A percentile compares a stretch with the other conserved stretches of the same genome.
phyloP scores from a whole-genome alignment of 2,329 filamentous ascomycete genomes.

The Dothistroma pini region DNA sequence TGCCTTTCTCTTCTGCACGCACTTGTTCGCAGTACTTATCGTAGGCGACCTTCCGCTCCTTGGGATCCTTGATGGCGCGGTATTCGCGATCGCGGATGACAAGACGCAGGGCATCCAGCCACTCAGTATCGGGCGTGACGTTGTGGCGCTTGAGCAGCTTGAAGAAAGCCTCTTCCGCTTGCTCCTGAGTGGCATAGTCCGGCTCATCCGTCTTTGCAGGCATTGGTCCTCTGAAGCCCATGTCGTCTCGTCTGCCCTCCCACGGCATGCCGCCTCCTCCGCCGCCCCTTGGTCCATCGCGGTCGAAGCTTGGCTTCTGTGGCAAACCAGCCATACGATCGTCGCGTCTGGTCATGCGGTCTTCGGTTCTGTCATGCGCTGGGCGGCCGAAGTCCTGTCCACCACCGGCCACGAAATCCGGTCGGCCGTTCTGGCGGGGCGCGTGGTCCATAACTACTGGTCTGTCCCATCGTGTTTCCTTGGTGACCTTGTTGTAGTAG shows the following conservation, averaged over 20 bases:
- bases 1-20: constrained; percentile 87
- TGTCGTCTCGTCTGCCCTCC: constrained; percentile 31
- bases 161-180: constrained; percentile 88
- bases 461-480: constrained; percentile 93
- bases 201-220: constrained; percentile 46
- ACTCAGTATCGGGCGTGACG: constrained; percentile 87
- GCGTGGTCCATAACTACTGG: constrained; percentile 46
- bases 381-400: constrained; percentile 16
- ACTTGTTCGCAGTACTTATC: constrained; percentile 93
- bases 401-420: constrained; percentile 57
- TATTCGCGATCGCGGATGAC: constrained; percentile 91
- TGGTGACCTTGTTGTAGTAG: constrained; percentile 88
- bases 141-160: constrained; percentile 82
- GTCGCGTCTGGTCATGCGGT: constrained; percentile 31
- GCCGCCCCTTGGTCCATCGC: constrained; percentile 23
- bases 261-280: constrained; percentile 29
- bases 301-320: constrained; percentile 39
- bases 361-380: constrained; percentile 16
- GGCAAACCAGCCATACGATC: constrained; percentile 40
- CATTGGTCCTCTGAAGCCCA: constrained; percentile 34
- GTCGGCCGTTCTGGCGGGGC: constrained; percentile 21
- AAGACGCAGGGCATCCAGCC: constrained; percentile 82
- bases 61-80: constrained; percentile 86
- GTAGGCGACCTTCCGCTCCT: constrained; percentile 84
- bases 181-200: constrained; percentile 74